These are phyloP conservation scores for Rhytidiadelphus loreus DNA, from an alignment of 225 moss, liverwort and hornwort genomes.

Conservation along the genomic window DNA sequence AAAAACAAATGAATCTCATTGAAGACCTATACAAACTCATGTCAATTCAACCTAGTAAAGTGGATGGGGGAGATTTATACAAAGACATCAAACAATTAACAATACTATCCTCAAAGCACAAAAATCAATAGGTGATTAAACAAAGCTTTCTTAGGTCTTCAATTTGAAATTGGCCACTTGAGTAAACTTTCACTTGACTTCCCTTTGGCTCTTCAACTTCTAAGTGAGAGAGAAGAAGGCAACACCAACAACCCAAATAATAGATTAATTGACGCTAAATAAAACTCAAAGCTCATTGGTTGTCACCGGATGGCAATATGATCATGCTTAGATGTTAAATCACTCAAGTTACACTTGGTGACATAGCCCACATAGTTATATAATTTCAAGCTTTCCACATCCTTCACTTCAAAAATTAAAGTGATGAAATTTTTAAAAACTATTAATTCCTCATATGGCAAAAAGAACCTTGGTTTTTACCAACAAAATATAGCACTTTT, in stretches of 20 bases:
- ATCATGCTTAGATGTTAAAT: background rate
- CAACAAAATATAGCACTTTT: too few species aligned
- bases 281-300: background rate
- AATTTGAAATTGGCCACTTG: too few species aligned
- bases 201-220: too few species aligned
- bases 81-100: background rate
- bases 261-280: rapidly evolving
- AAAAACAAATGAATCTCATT: too few species aligned
- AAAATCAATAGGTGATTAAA: background rate
- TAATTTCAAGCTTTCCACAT: background rate
- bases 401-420: rapidly evolving
- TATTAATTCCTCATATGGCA: background rate
- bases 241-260: rapidly evolving
- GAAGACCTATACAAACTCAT: background rate
- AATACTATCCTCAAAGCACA: background rate
- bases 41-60: background rate
- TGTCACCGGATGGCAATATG: rapidly evolving
- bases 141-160: rapidly evolving
- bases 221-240: too few species aligned
- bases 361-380: rapidly evolving
- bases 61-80: background rate
- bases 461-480: background rate
- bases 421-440: rapidly evolving
- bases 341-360: rapidly evolving
- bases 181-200: too few species aligned